A percentile compares a stretch with the other conserved stretches of the same genome.
Evolutionary conservation across 129 eudicot species (phyloP).

Genomic region (Tagetes erecta): DNA sequence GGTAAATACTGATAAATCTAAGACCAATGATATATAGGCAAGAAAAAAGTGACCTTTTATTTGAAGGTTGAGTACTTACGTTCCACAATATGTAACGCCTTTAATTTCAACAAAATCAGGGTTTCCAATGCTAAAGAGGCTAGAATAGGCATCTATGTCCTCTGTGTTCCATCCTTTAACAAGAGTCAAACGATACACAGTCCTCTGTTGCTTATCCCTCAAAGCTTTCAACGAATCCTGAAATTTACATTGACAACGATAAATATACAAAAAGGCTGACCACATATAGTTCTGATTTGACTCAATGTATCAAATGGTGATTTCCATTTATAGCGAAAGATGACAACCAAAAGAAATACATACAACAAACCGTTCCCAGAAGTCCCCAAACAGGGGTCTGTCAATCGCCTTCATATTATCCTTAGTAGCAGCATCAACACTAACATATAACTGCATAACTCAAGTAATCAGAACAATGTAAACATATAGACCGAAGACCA

Average conservation of each 20-base stretch:
- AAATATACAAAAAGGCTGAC: background rate
- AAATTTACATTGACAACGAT: background rate
- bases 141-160: slow-evolving; percentile 85
- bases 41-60: background rate
- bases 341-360: slow-evolving; percentile 28
- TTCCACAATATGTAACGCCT: slow-evolving; percentile 99
- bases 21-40: background rate
- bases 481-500: background rate
- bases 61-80: slow-evolving; percentile 53
- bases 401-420: slow-evolving; percentile 97
- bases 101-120: slow-evolving; percentile 97
- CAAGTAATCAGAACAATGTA: slow-evolving; percentile 22
- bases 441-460: slow-evolving; percentile 76
- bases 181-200: slow-evolving; percentile 92
- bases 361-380: slow-evolving; percentile 96
- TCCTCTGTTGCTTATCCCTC: slow-evolving; percentile 83
- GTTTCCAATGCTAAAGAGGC: slow-evolving; percentile 68
- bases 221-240: slow-evolving; percentile 94
- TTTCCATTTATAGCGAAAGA: background rate
- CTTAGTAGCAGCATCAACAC: slow-evolving; percentile 98
- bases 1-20: background rate
- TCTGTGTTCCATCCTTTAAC: slow-evolving; percentile 99
- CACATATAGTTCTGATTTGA: background rate
- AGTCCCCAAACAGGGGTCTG: slow-evolving; percentile 96
- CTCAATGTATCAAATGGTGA: background rate